Evolutionary conservation across 768 basidiomycete species (phyloP).

Genomic region (Crassisporium funariophilum): DNA sequence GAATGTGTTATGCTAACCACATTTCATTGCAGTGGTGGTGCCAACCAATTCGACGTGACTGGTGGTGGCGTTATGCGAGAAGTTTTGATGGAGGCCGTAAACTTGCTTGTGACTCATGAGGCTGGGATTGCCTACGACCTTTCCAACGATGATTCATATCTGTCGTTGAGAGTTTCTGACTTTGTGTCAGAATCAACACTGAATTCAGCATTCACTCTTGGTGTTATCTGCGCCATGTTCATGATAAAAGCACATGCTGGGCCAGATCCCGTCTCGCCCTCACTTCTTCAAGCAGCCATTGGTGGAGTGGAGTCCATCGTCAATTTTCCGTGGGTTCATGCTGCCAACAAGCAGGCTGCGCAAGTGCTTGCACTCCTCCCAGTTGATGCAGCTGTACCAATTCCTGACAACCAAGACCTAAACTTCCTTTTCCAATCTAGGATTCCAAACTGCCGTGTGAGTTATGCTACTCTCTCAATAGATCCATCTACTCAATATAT

Average conservation of each 20-base stretch:
- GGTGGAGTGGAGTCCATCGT: neutral
- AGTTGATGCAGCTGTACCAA: no score
- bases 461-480: no score
- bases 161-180: neutral
- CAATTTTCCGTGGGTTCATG: neutral
- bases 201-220: neutral
- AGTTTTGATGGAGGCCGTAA: neutral
- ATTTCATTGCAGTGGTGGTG: neutral
- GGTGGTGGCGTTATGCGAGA: neutral
- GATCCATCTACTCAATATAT: no score
- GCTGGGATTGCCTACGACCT: no score
- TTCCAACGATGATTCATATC: no score
- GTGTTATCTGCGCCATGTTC: conserved; percentile 1
- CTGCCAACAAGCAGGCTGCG: no score
- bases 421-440: no score
- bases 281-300: conserved; percentile 1
- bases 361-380: no score
- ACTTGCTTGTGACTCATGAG: no score
- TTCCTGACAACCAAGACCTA: no score
- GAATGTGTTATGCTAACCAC: neutral
- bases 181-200: neutral
- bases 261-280: neutral
- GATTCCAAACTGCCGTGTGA: no score
- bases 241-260: neutral
- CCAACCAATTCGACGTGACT: neutral